phyloP scores from a whole-genome alignment of 2,329 filamentous ascomycete genomes.

The Metarhizium anisopliae region DNA sequence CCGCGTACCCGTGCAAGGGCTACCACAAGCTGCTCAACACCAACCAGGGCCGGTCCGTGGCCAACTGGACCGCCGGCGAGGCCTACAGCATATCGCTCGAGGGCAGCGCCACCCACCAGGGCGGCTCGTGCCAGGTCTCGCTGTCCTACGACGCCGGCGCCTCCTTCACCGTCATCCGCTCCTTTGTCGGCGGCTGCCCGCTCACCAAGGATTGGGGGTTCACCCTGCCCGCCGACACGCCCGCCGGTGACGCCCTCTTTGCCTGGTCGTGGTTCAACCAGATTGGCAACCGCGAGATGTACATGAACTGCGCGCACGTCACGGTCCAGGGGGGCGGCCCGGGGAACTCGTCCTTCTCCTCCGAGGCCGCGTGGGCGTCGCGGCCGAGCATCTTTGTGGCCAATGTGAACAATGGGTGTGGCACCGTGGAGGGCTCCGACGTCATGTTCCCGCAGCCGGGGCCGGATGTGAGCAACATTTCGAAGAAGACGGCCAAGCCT shows the following conservation, averaged over 20 bases:
- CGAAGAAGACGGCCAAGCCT: slow-evolving; percentile 26
- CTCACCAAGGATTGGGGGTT: slow-evolving; percentile 51
- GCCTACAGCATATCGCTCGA: slow-evolving; percentile 54
- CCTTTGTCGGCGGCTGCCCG: slow-evolving; percentile 48
- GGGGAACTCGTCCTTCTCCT: background rate
- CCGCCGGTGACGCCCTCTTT: slow-evolving; percentile 53
- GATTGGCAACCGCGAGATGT: slow-evolving; percentile 72
- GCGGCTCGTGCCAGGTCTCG: slow-evolving; percentile 69
- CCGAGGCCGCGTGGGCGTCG: slow-evolving; percentile 31
- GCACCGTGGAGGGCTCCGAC: slow-evolving; percentile 46
- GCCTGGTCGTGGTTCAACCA: slow-evolving; percentile 75
- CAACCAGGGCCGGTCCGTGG: slow-evolving; percentile 41
- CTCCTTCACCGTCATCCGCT: slow-evolving; percentile 59
- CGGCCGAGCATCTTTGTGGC: slow-evolving; percentile 64
- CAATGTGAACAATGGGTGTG: slow-evolving; percentile 55
- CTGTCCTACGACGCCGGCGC: slow-evolving; percentile 64
- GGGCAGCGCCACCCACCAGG: slow-evolving; percentile 55
- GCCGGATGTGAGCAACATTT: slow-evolving; percentile 35
- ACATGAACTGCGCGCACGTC: slow-evolving; percentile 76
- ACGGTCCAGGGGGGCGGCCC: slow-evolving; percentile 38
- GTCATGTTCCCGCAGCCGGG: slow-evolving; percentile 60
- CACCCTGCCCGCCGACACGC: slow-evolving; percentile 54
- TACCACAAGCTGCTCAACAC: slow-evolving; percentile 40
- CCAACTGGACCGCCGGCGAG: slow-evolving; percentile 53
- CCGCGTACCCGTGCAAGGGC: slow-evolving; percentile 71